phyloP scores from a whole-genome alignment of 768 basidiomycete genomes.

The Hygrocybe coccinea region DNA sequence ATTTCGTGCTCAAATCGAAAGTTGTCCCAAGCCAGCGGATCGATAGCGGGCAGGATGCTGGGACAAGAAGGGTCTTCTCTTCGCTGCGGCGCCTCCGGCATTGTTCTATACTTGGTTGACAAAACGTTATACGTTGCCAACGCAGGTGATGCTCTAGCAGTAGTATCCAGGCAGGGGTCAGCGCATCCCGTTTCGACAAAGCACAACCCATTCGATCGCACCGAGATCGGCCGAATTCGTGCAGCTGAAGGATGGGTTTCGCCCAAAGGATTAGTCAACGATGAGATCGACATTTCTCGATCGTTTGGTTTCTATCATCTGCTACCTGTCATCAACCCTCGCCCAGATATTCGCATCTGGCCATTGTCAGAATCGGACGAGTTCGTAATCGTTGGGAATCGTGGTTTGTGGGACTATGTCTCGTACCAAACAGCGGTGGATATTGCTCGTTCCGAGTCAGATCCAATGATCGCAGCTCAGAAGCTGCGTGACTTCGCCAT shows the following conservation, averaged over 20 bases:
- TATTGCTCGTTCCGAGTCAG: constrained; percentile 72
- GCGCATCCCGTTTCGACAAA: constrained; percentile 69
- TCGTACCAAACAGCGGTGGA: constrained; percentile 95
- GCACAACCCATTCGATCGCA: constrained; percentile 86
- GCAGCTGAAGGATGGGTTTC: constrained; percentile 93
- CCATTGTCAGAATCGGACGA: constrained; percentile 82
- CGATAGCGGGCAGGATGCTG: constrained; percentile 29
- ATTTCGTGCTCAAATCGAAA: constrained; percentile 44
- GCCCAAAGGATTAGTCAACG: constrained; percentile 84
- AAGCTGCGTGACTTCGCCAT: constrained; percentile 96
- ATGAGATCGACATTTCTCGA: constrained; percentile 86
- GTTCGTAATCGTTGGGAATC: constrained; percentile 93
- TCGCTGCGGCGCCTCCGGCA: constrained; percentile 73
- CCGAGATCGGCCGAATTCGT: constrained; percentile 83
- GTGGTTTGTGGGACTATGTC: constrained; percentile 90
- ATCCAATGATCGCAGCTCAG: constrained; percentile 82
- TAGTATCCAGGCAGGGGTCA: constrained; percentile 72
- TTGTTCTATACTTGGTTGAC: constrained; percentile 79
- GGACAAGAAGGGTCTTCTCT: constrained; percentile 47
- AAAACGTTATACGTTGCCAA: constrained; percentile 87
- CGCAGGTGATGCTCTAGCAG: constrained; percentile 81
- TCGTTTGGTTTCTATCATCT: constrained; percentile 91
- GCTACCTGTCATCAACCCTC: constrained; percentile 84
- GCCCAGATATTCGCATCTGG: constrained; percentile 69
- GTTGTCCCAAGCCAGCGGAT: constrained; percentile 60